phyloP scores from a whole-genome alignment of 306 rosid genomes.

The Gastrolobium bilobum region DNA sequence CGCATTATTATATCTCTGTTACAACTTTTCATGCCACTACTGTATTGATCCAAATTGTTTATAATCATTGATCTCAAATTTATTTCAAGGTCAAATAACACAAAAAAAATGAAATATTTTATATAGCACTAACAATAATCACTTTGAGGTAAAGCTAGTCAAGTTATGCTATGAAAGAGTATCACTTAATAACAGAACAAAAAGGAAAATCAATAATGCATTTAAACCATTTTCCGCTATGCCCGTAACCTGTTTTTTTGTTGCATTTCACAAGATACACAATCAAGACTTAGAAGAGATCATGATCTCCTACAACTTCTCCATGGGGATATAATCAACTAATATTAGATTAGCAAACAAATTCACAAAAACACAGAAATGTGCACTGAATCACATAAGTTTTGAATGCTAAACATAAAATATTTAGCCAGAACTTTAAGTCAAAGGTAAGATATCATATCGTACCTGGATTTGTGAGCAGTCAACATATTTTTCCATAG shows the following conservation, averaged over 20 bases:
- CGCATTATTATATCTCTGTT: background rate
- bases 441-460: background rate
- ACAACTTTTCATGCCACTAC: slow-evolving; percentile 14
- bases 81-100: slow-evolving; percentile 30
- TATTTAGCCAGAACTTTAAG: slow-evolving; percentile 4
- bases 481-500: slow-evolving; percentile 58
- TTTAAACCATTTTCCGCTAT: slow-evolving; percentile 30
- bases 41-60: background rate
- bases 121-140: slow-evolving; percentile 8
- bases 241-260: slow-evolving; percentile 17
- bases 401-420: background rate
- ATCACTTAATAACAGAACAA: background rate
- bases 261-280: slow-evolving; percentile 30
- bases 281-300: background rate
- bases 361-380: slow-evolving; percentile 11
- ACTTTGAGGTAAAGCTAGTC: slow-evolving; percentile 24
- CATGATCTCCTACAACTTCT: slow-evolving; percentile 14
- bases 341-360: slow-evolving; percentile 25
- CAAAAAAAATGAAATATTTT: slow-evolving; percentile 6
- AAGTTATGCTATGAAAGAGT: slow-evolving; percentile 10
- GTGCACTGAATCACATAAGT: background rate
- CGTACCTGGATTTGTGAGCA: slow-evolving; percentile 66
- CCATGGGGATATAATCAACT: slow-evolving; percentile 17
- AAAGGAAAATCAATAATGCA: slow-evolving; percentile 27
- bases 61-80: slow-evolving; percentile 2